Evolutionary conservation across 192 early-diverging fungal species (phyloP).

Genomic region (Mortierella alpina): DNA sequence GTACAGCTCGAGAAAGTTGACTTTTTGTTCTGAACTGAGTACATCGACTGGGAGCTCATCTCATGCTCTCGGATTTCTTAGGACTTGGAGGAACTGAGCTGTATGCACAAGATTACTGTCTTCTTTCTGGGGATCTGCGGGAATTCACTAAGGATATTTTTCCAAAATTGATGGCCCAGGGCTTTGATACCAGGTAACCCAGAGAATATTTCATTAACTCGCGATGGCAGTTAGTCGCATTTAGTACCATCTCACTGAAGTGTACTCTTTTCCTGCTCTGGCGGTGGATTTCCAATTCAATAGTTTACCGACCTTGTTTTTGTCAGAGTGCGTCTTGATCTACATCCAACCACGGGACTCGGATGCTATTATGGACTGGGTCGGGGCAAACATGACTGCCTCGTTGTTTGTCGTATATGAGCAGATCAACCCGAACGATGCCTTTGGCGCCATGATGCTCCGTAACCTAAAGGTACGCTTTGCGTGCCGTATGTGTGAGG

Average conservation of each 20-base stretch:
- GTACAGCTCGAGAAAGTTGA: not conserved
- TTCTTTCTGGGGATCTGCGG: slow-evolving; percentile 87
- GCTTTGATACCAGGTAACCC: slow-evolving; percentile 68
- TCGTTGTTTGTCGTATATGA: slow-evolving; percentile 87
- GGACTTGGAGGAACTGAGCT: slow-evolving; percentile 82
- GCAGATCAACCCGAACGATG: slow-evolving; percentile 89
- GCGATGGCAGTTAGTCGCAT: not conserved
- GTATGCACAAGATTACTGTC: slow-evolving; percentile 70
- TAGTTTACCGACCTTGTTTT: slow-evolving; percentile 85
- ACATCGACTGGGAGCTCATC: no score
- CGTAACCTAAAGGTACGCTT: slow-evolving; percentile 76
- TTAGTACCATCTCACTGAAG: not conserved
- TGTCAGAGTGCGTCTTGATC: slow-evolving; percentile 95
- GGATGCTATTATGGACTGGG: slow-evolving; percentile 79
- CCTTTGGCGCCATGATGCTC: slow-evolving; percentile 94
- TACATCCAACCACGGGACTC: slow-evolving; percentile 81
- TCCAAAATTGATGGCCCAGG: slow-evolving; percentile 64
- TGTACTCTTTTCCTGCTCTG: not conserved
- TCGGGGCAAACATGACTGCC: slow-evolving; percentile 57
- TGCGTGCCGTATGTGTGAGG: no score
- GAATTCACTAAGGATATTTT: slow-evolving; percentile 69
- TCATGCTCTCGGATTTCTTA: slow-evolving; percentile 5
- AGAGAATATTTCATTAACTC: not conserved
- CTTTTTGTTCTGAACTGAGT: not conserved
- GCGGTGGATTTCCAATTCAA: no score